Evolutionary conservation across 2,329 filamentous ascomycete genomes (phyloP).

Genomic region (Arthrobotrys iridis): DNA sequence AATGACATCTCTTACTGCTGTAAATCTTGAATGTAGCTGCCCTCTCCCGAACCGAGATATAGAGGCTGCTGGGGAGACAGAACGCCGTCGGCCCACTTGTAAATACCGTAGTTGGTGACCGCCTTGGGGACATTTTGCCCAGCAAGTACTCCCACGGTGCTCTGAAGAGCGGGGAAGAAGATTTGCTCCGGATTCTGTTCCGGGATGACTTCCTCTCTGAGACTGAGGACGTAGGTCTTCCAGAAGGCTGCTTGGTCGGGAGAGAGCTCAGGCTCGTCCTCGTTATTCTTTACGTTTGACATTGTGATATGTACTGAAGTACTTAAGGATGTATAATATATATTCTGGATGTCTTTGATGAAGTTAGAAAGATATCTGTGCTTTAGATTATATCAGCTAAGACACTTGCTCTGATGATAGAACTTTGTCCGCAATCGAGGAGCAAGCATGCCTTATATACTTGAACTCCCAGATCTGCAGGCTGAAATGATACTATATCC

Average conservation of each 20-base stretch:
- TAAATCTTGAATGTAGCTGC: constrained; percentile 14
- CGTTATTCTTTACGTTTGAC: no score
- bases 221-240: constrained; percentile 22
- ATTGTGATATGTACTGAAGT: no score
- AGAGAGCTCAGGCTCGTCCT: constrained; percentile 1
- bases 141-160: constrained; percentile 15
- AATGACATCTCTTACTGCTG: constrained; percentile 27
- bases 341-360: no score
- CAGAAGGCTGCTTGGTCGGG: constrained; percentile 22
- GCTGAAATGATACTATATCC: no score
- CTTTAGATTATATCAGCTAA: no score
- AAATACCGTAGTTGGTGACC: constrained; percentile 33
- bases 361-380: no score
- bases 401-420: no score
- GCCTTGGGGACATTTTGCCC: not conserved
- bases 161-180: constrained; percentile 21
- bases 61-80: constrained; percentile 10
- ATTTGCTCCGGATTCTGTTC: not conserved
- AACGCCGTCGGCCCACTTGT: constrained; percentile 20
- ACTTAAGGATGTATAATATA: no score
- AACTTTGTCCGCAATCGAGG: no score
- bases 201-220: constrained; percentile 14
- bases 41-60: not conserved
- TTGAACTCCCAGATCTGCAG: no score
- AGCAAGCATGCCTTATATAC: no score